These are phyloP conservation scores for Gonapodya prolifera DNA, from an alignment of 192 early-diverging fungal genomes.

Conservation along the genomic window DNA sequence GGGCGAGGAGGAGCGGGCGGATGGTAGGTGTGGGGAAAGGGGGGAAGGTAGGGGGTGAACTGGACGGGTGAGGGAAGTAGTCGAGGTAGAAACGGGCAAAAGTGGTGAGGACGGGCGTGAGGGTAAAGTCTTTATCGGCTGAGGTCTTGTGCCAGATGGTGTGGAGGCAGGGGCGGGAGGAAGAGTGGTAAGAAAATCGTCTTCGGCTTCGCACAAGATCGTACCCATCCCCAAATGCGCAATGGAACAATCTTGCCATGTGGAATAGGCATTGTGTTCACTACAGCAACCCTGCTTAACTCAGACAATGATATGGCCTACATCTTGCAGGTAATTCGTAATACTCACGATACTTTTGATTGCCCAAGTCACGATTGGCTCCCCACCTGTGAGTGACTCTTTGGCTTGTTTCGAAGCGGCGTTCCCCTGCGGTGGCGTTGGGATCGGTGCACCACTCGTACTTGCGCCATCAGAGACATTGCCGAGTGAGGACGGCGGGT, in stretches of 20 bases:
- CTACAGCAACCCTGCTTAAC: too few species aligned
- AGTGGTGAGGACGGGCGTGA: background rate
- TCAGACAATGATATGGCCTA: background rate
- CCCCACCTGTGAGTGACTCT: background rate
- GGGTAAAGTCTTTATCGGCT: background rate
- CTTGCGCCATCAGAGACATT: background rate
- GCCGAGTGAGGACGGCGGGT: constrained; percentile 14
- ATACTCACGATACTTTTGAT: background rate
- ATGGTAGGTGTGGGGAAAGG: constrained; percentile 5
- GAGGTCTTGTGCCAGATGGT: too few species aligned
- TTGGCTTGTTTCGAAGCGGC: background rate
- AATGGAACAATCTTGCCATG: too few species aligned
- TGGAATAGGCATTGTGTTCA: too few species aligned
- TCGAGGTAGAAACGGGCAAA: background rate
- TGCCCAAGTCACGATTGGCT: background rate
- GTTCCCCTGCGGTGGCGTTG: too few species aligned
- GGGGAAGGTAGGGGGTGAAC: background rate
- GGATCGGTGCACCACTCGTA: too few species aligned
- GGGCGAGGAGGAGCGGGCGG: constrained; percentile 16
- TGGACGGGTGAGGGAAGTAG: background rate
- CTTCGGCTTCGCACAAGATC: too few species aligned
- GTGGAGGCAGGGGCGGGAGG: too few species aligned
- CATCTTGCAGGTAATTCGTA: background rate
- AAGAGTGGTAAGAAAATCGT: too few species aligned
- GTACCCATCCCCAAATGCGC: too few species aligned